Evolutionary conservation across 306 rosid species (phyloP), one percentile per base, ranked within the genome.

Genomic region (Pachyrhizus erosus): DNA sequence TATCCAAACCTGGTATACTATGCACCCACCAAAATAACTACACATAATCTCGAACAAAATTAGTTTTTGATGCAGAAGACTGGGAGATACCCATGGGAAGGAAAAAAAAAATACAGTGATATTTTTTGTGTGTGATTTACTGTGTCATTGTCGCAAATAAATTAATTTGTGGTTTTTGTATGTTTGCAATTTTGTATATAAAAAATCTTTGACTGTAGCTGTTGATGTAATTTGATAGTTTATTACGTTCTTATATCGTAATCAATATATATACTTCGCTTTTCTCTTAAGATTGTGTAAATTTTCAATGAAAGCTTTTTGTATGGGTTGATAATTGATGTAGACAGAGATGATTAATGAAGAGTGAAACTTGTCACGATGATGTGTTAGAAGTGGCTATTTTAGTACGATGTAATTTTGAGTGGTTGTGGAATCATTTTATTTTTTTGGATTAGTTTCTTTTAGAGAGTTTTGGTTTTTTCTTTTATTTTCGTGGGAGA

Each of bases 1-100:
- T 20, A 5, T 77, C 15, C 86, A 70, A 46, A 83, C 75, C 0
- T 69, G 68, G 73, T 60, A 29, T 2, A 20, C 66, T 17, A 33
- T 73, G 31, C 20, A 1, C 21, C 78, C 66, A 0, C 2, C 64
- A 51, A n/a, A 68, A 57, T 57, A 23, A 55, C 64, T 55, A 8
- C 0, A 48, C 0, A n/a, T 1, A 15, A 6, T 51, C 23, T 46
- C 14, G 6, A 13, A 5, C n/a, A n/a, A n/a, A n/a, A n/a, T n/a
- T n/a, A n/a, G n/a, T n/a, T n/a, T n/a, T n/a, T n/a, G n/a, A n/a
- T n/a, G n/a, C n/a, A n/a, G n/a, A n/a, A n/a, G n/a, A n/a, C n/a
- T n/a, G n/a, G n/a, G n/a, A n/a, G n/a, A n/a, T n/a, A n/a, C n/a
- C n/a, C n/a, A n/a, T n/a, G n/a, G n/a, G n/a, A n/a, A n/a, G n/a